Conservation (phyloP, 352 stramenopile species). For the Thalassiosira hispida region DNA sequence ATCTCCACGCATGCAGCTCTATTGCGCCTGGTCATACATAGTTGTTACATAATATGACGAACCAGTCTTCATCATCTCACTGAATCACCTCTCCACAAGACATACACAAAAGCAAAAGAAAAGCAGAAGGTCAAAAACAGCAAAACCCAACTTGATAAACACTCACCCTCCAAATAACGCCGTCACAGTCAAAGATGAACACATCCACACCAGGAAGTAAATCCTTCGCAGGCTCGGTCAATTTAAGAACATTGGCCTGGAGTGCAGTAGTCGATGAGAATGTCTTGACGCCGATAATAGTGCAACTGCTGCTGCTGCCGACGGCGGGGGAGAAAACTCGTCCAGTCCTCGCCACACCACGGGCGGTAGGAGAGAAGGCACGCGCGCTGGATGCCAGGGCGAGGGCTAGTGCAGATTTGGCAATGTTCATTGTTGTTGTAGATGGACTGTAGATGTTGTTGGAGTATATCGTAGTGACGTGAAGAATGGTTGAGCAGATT, state of each 20-base stretch:
- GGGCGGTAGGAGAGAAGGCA: conserved; percentile 37
- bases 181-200: conserved; percentile 92
- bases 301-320: background rate
- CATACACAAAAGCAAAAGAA: no score
- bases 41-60: no score
- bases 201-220: conserved; percentile 85
- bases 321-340: background rate
- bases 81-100: no score
- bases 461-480: no score
- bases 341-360: background rate
- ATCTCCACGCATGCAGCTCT: no score
- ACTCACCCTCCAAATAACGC: conserved; percentile 85
- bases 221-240: conserved; percentile 70
- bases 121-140: no score
- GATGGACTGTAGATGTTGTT: no score
- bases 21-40: no score
- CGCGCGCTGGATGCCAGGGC: conserved; percentile 19
- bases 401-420: conserved; percentile 37
- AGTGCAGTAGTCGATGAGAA: conserved; percentile 30
- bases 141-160: no score
- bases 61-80: no score
- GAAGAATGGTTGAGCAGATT: no score
- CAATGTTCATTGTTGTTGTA: conserved; percentile 33
- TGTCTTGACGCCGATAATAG: background rate
- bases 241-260: conserved; percentile 71